Conservation (phyloP, 1,139 yeast genomes). For the Geotrichum macrosporum region DNA sequence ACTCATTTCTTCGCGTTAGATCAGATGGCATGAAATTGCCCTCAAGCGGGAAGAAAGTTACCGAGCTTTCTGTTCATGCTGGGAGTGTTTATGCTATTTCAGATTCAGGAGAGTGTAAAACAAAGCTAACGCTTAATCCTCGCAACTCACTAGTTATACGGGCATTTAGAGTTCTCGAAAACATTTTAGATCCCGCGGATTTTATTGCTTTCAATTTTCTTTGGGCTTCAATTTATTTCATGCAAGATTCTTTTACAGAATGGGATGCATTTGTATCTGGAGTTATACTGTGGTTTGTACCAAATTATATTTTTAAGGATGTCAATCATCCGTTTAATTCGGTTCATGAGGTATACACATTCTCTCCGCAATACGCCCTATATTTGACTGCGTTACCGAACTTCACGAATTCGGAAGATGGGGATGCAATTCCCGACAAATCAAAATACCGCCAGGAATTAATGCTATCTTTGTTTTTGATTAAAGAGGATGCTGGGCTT, state of each 20-base stretch:
- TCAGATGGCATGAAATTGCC: conserved; percentile 38
- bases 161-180: conserved; percentile 33
- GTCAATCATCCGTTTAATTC: conserved; percentile 13
- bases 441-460: background rate
- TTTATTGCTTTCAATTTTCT: conserved; percentile 56
- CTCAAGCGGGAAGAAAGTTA: conserved; percentile 19
- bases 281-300: conserved; percentile 42
- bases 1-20: conserved; percentile 59
- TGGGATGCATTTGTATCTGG: conserved; percentile 62
- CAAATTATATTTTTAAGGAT: conserved; percentile 16
- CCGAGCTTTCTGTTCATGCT: conserved; percentile 10
- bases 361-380: conserved; percentile 7
- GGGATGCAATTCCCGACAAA: background rate
- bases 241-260: conserved; percentile 46
- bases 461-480: conserved; percentile 7
- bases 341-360: conserved; percentile 1
- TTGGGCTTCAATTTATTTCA: conserved; percentile 58
- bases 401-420: background rate
- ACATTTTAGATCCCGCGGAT: conserved; percentile 55
- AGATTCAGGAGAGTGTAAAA: conserved; percentile 11
- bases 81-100: conserved; percentile 15
- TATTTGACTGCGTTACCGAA: conserved; percentile 5
- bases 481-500: conserved; percentile 17
- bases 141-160: conserved; percentile 44
- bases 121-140: conserved; percentile 39